Percentiles rank a stretch among this genome's conserved stretches.
phyloP scores from a whole-genome alignment of 1,284 basidiomycete genomes.

The Trametes versicolor region DNA sequence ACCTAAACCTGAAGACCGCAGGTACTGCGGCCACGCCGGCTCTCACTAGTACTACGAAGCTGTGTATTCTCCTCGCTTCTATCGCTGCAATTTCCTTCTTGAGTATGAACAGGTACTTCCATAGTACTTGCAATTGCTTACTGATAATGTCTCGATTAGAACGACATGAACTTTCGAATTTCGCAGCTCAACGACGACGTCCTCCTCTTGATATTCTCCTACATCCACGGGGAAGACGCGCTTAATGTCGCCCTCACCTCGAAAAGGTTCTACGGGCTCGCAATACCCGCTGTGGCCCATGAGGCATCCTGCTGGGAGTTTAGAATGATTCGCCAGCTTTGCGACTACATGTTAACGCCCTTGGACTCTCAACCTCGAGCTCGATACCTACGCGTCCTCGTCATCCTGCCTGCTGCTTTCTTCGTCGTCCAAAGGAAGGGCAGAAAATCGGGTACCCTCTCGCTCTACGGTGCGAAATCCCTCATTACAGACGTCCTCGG shows the following conservation, averaged over 20 bases:
- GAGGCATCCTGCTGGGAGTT: not conserved
- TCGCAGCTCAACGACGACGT: conserved; percentile 13
- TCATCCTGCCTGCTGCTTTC: not conserved
- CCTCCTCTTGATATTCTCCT: conserved; percentile 8
- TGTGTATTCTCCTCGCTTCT: too few species aligned
- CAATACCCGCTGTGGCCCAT: conserved; percentile 8
- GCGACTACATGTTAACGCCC: not conserved
- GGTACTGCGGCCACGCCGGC: too few species aligned
- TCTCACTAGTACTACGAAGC: too few species aligned
- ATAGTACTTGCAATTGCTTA: too few species aligned
- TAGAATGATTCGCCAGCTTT: not conserved
- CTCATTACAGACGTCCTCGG: not conserved
- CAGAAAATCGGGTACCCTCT: not conserved
- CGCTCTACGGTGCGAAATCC: too few species aligned
- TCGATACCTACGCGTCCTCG: not conserved
- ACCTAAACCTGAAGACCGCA: not conserved
- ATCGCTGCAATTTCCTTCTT: too few species aligned
- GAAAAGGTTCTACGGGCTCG: conserved; percentile 11
- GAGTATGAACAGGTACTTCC: not conserved
- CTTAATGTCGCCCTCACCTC: conserved; percentile 18
- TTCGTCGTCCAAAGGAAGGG: too few species aligned
- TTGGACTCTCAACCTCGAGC: not conserved
- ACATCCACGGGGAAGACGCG: conserved; percentile 13
- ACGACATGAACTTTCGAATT: not conserved
- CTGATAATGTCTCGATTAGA: not conserved